These are phyloP conservation scores for Trametes polyzona DNA, from an alignment of 1,284 basidiomycete genomes.

Conservation along the genomic window DNA sequence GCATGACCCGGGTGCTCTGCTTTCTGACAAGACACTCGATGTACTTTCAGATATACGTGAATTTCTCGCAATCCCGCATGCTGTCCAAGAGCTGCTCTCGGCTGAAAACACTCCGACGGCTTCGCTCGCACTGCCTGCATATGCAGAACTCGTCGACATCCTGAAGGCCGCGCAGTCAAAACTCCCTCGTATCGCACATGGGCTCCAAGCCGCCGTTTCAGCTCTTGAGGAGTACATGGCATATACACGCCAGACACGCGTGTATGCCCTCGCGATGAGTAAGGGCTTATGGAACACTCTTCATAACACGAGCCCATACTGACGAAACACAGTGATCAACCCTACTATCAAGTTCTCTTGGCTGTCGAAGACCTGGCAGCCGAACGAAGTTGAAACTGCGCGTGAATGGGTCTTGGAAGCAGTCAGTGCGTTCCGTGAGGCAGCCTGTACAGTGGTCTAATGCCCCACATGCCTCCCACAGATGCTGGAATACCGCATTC, in stretches of 20 bases:
- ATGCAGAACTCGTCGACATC: slow-evolving; percentile 7
- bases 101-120: slow-evolving; percentile 35
- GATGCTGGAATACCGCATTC: neutral
- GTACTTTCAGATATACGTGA: slow-evolving; percentile 17
- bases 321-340: neutral
- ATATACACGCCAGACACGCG: slow-evolving; percentile 28
- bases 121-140: slow-evolving; percentile 20
- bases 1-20: slow-evolving; percentile 1
- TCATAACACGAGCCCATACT: neutral
- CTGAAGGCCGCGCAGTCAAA: neutral
- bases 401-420: neutral
- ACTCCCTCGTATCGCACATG: slow-evolving; percentile 20
- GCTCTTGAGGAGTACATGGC: slow-evolving; percentile 40
- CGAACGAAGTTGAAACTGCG: neutral
- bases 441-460: neutral
- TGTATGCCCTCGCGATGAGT: slow-evolving; percentile 43
- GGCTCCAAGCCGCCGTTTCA: slow-evolving; percentile 18
- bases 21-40: neutral
- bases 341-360: slow-evolving; percentile 1
- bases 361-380: neutral
- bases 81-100: slow-evolving; percentile 32
- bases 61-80: slow-evolving; percentile 27
- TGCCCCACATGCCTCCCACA: neutral
- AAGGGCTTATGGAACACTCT: neutral
- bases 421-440: neutral